Evolutionary conservation across 2,329 filamentous ascomycete species (phyloP), one percentile per base, ranked within the genome.

Genomic region (Dichotomopilus funicola): DNA sequence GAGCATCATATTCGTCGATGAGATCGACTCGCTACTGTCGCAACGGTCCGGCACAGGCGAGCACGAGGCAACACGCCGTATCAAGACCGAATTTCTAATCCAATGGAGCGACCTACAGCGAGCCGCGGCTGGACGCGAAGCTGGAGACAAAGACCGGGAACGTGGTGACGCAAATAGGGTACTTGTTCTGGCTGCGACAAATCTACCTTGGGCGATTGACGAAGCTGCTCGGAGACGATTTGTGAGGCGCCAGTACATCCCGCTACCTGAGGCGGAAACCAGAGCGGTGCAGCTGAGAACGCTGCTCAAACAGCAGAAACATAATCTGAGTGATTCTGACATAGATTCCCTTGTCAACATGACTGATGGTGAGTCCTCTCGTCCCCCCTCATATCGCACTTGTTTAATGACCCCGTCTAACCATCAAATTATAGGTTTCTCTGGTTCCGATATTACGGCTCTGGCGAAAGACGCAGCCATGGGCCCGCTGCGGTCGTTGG

Each of bases 31-130:
- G 0, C 75, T 99, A 0, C 78, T 99, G 0, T 95, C 91, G 0
- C 84, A 91, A 12, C 80, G 94, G 51, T 88, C 87, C 6, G 89
- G 89, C 0, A 86, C 86, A 3, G 87, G 89, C 1, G 94, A 97
- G 66, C 89, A 97, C 64, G 94, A 99, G 72, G 90, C 94, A 0
- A 95, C 91, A 0, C 80, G 92, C 55, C 82, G 94, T 54, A 95
- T 96, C 67, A 99, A 99, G 73, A 99, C 94, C 0, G 94, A 99
- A 67, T 99, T 99, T 64, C 75, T 99, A 35, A 96, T 99, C 34
- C 91, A 96, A 67, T 99, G 94, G 94, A 94, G 89, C 56, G 91
- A 96, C 67, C 74, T 99, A 2, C 91, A 95, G 66, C 85, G 90
- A 61, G 94, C 94, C 2, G 94, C 94, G 6, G 92, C 91, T 4